These are phyloP conservation scores for Mycogone perniciosa DNA, from an alignment of 2,329 filamentous ascomycete species.

Conservation along the genomic window DNA sequence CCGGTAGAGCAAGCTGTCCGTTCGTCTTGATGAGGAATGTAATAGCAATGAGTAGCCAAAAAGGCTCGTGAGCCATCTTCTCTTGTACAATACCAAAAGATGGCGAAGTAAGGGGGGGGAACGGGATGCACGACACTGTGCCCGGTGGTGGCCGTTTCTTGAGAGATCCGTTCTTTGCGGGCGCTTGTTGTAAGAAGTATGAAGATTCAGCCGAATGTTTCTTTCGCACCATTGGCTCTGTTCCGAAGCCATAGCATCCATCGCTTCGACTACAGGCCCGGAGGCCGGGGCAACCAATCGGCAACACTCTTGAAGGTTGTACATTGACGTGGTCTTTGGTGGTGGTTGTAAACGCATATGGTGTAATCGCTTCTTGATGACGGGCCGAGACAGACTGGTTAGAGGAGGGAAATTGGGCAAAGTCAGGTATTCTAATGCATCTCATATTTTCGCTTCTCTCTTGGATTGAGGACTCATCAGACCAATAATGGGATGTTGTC, in stretches of 20 bases:
- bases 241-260: background rate
- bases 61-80: conserved; percentile 65
- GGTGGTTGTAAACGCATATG: background rate
- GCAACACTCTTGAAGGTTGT: background rate
- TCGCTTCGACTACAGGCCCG: background rate
- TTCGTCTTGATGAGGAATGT: conserved; percentile 80
- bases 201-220: conserved; percentile 22
- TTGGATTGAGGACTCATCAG: conserved; percentile 5
- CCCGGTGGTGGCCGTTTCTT: conserved; percentile 34
- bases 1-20: conserved; percentile 67
- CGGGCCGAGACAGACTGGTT: too few relatives aligned
- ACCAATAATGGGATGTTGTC: conserved; percentile 25
- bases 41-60: conserved; percentile 73
- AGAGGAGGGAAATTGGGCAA: too few relatives aligned
- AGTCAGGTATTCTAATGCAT: background rate
- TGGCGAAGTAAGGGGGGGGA: conserved; percentile 58
- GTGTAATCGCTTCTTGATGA: background rate
- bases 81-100: conserved; percentile 82
- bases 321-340: background rate
- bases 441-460: background rate
- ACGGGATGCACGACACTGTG: conserved; percentile 51
- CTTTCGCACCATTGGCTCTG: conserved; percentile 4
- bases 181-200: conserved; percentile 24
- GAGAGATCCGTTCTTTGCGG: conserved; percentile 14
- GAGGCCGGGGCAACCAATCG: background rate